phyloP scores from a whole-genome alignment of 2,329 filamentous ascomycete genomes.

The Talaromyces sp. region DNA sequence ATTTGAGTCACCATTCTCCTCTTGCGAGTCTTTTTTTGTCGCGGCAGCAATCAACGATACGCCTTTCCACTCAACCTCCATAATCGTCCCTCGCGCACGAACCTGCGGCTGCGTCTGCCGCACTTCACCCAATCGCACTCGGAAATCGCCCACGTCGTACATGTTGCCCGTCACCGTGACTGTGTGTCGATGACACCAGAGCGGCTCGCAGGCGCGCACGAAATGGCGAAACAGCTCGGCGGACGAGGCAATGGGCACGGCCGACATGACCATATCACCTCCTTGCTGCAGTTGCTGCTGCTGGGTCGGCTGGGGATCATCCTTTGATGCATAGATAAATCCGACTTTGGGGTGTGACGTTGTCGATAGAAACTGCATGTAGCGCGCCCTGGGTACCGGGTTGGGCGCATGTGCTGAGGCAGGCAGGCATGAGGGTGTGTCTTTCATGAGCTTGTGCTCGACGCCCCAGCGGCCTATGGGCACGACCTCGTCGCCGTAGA shows the following conservation, averaged over 20 bases:
- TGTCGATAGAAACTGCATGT: conserved; percentile 38
- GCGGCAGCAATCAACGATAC: conserved; percentile 25
- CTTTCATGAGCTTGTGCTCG: conserved; percentile 38
- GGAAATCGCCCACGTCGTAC: conserved; percentile 39
- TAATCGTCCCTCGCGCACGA: conserved; percentile 35
- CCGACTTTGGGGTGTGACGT: conserved; percentile 35
- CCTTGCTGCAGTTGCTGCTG: background rate
- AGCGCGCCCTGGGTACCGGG: conserved; percentile 26
- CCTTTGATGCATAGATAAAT: conserved; percentile 36
- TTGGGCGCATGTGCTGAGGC: conserved; percentile 24
- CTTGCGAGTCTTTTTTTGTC: background rate
- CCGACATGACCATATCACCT: conserved; percentile 32
- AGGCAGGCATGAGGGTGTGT: conserved; percentile 36
- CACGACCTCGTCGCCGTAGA: conserved; percentile 28
- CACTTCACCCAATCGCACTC: conserved; percentile 37
- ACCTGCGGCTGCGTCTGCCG: conserved; percentile 33
- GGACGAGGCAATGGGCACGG: conserved; percentile 29
- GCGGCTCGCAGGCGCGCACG: conserved; percentile 34
- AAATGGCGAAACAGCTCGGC: conserved; percentile 35
- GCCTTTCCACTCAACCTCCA: conserved; percentile 40
- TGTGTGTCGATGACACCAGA: conserved; percentile 38
- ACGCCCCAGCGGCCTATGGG: conserved; percentile 34
- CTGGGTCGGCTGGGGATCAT: background rate
- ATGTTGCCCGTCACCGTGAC: conserved; percentile 30
- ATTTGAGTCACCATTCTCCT: background rate